Base-by-base conservation (phyloP, 805 yeast species). In the Starmerella geochares region DNA sequence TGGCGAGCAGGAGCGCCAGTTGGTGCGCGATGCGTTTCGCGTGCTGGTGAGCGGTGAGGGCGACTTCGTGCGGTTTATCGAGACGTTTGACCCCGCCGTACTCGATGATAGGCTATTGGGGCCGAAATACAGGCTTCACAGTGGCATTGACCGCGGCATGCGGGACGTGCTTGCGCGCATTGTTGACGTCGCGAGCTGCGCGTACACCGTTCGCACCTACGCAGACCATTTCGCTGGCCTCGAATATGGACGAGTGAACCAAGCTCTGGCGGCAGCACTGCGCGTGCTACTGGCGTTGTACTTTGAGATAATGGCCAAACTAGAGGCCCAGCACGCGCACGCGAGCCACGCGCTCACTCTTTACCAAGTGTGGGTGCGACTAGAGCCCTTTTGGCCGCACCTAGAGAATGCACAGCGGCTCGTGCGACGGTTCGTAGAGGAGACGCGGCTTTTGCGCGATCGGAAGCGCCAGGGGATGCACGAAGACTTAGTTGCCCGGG, bases 61-160 rank as follows among this genome's bases (percentile, higher is more conserved):
- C 0, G 71, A 72, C 19, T 86, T 83, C 60, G 77, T 90, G 31
- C 69, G 87, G 39, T 86, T 75, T 61, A 73, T 80, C 28, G 82
- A 78, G 38, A 69, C 72, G 19, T 85, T 76, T 60, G 76, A 78
- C 58, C 79, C 80, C 0, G 51, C 53, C 0, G 61, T 65, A 29
- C 67, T 63, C 9, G 68, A 65, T 13, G 69, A 73, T 29, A 63
- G 74, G 39, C 65, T 81, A 3, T 63, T 62, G 13, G 94, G 94
- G 0, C 94, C 95, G 0, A 90, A 82, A 52, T 87, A 75, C 64
- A 74, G 78, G 54, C 75, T 86, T 23, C 80, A 83, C 37, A 81
- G 78, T 56, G 78, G 76, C 51, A 68, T 92, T 58, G 94, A 86
- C 59, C 73, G 83, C 1, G 77, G 87, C 23, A 69, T 86, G 51